phyloP scores from a whole-genome alignment of 2,329 filamentous ascomycete species.

The Capronia coronata region DNA sequence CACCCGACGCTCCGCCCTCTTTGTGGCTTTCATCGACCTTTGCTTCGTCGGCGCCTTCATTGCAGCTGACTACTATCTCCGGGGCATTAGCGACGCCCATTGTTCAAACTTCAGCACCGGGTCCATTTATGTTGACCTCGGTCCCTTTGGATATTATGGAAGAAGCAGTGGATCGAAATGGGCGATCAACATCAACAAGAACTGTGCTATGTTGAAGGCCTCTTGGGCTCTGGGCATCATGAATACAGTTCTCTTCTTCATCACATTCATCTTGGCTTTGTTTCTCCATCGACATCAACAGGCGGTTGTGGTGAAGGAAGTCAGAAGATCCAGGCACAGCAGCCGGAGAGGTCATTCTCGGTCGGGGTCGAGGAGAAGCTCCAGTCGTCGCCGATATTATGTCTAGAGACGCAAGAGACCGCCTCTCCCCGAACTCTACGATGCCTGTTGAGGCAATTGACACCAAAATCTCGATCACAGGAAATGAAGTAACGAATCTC shows the following conservation, averaged over 20 bases:
- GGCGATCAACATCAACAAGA: conserved; percentile 58
- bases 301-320: conserved; percentile 38
- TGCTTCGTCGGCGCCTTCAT: conserved; percentile 59
- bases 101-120: conserved; percentile 57
- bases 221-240: conserved; percentile 86
- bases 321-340: conserved; percentile 30
- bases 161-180: conserved; percentile 41
- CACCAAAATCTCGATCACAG: not conserved
- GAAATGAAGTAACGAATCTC: conserved; percentile 16
- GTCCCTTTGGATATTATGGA: conserved; percentile 54
- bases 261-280: conserved; percentile 64
- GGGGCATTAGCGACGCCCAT: conserved; percentile 54
- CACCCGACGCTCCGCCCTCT: conserved; percentile 52
- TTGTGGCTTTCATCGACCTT: conserved; percentile 57
- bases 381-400: conserved; percentile 27
- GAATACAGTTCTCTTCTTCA: conserved; percentile 72
- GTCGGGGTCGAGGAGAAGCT: conserved; percentile 27
- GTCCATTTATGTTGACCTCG: conserved; percentile 54
- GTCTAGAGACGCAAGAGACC: conserved; percentile 8
- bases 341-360: conserved; percentile 29
- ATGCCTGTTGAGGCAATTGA: not conserved
- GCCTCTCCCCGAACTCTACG: not conserved
- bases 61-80: conserved; percentile 53
- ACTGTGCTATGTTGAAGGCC: conserved; percentile 88
- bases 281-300: conserved; percentile 36